A percentile compares a stretch with the other conserved stretches of the same genome.
These are phyloP conservation scores for Sporisorium exsertum DNA, from an alignment of 1,284 basidiomycete genomes.

Conservation along the genomic window DNA sequence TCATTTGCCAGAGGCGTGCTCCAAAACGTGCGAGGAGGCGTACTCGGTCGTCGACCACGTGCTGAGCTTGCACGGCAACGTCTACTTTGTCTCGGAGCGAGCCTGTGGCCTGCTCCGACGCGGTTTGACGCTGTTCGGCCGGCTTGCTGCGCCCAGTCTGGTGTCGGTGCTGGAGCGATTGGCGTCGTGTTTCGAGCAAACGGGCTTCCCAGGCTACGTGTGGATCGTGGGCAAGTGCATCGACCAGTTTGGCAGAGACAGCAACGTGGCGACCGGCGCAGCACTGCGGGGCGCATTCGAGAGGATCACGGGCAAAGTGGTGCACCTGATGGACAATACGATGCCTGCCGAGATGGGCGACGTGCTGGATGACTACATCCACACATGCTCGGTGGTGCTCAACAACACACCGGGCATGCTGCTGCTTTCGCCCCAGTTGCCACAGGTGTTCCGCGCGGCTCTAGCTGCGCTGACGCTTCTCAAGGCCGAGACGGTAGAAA, in stretches of 20 bases:
- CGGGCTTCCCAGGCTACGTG: conserved; percentile 86
- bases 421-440: conserved; percentile 71
- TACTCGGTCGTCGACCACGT: conserved; percentile 87
- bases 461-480: conserved; percentile 54
- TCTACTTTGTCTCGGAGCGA: conserved; percentile 84
- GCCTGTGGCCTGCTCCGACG: conserved; percentile 86
- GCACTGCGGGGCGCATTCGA: conserved; percentile 57
- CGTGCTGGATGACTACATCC: conserved; percentile 94
- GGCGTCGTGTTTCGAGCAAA: conserved; percentile 81
- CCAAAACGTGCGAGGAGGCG: conserved; percentile 80
- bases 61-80: conserved; percentile 81
- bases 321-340: conserved; percentile 46
- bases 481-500: conserved; percentile 80
- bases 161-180: conserved; percentile 81
- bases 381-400: conserved; percentile 80
- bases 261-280: conserved; percentile 35
- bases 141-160: conserved; percentile 77
- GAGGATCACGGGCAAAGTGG: conserved; percentile 54
- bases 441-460: conserved; percentile 68
- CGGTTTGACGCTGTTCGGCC: conserved; percentile 85
- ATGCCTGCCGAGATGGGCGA: conserved; percentile 52
- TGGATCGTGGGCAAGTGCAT: conserved; percentile 90
- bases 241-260: conserved; percentile 54
- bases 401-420: conserved; percentile 80
- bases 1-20: conserved; percentile 80